phyloP scores from a whole-genome alignment of 2,329 filamentous ascomycete species.

The Exophiala sp. region DNA sequence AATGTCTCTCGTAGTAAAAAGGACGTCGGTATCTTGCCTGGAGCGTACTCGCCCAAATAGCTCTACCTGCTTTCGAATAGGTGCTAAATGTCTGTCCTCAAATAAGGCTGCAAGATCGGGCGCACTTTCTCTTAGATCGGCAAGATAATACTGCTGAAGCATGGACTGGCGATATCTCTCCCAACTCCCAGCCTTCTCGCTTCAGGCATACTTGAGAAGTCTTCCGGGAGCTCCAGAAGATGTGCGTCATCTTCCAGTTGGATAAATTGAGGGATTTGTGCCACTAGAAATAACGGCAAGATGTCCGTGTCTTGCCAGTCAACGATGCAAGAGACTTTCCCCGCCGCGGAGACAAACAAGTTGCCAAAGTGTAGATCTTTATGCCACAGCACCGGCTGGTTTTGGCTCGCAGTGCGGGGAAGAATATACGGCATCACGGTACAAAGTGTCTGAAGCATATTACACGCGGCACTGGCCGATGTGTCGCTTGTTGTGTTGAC shows the following conservation, averaged over 20 bases:
- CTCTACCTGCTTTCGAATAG: conserved; percentile 11
- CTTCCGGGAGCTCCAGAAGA: conserved; percentile 23
- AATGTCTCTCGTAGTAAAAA: conserved; percentile 12
- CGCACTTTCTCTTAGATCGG: not conserved
- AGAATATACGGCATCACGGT: not conserved
- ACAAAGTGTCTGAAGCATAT: not conserved
- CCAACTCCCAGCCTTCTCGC: conserved; percentile 15
- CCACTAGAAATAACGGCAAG: conserved; percentile 26
- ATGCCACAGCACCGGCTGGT: no score
- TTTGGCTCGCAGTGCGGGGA: no score
- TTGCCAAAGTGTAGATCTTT: no score
- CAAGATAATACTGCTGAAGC: conserved; percentile 8
- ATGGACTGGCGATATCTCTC: conserved; percentile 7
- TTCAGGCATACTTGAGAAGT: conserved; percentile 8
- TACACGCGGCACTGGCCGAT: no score
- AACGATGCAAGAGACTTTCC: conserved; percentile 24
- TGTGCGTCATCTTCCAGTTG: conserved; percentile 11
- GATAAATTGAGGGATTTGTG: conserved; percentile 11
- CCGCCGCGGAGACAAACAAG: conserved; percentile 5
- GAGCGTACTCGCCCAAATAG: not conserved
- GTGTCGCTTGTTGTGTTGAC: no score
- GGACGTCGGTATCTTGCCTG: conserved; percentile 9
- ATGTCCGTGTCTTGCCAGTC: conserved; percentile 27
- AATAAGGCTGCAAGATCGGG: conserved; percentile 4
- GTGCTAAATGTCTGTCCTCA: conserved; percentile 4